Evolutionary conservation across 352 stramenopile genomes (phyloP).

Genomic region (Phytophthora europaea): DNA sequence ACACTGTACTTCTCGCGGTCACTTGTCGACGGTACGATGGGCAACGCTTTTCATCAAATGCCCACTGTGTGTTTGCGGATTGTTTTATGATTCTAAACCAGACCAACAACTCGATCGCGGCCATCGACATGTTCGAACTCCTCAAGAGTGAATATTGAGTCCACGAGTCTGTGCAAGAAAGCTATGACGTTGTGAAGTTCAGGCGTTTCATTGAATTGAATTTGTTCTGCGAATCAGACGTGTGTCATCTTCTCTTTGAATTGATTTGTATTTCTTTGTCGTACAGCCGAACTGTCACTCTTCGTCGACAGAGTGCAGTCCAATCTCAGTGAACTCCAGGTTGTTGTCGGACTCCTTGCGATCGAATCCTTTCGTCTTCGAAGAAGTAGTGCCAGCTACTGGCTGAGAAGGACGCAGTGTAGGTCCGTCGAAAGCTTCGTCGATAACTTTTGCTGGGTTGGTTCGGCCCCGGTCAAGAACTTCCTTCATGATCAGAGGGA

Average conservation of each 20-base stretch:
- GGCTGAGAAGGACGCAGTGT: constrained; percentile 21
- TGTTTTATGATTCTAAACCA: too few species aligned
- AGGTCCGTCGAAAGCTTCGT: constrained; percentile 40
- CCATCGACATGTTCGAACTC: too few species aligned
- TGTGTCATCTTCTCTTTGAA: background rate
- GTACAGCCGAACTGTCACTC: constrained; percentile 10
- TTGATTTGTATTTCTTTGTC: background rate
- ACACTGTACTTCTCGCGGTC: too few species aligned
- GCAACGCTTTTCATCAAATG: too few species aligned
- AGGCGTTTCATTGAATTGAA: background rate
- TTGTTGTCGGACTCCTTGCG: constrained; percentile 39
- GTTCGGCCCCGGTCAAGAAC: constrained; percentile 56
- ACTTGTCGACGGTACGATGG: too few species aligned
- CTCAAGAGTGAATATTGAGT: too few species aligned
- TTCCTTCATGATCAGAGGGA: constrained; percentile 70
- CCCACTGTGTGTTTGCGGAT: too few species aligned
- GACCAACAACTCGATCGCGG: too few species aligned
- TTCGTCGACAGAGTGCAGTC: constrained; percentile 58
- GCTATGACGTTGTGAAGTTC: background rate
- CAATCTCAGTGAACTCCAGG: constrained; percentile 76
- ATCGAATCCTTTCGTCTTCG: constrained; percentile 20
- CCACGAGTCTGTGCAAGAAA: background rate
- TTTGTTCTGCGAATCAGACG: background rate
- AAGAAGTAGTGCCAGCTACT: background rate
- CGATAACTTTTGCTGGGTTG: constrained; percentile 52